These are phyloP conservation scores for Ogataea parapolymorpha DNA, from an alignment of 805 yeast species.

Conservation along the genomic window DNA sequence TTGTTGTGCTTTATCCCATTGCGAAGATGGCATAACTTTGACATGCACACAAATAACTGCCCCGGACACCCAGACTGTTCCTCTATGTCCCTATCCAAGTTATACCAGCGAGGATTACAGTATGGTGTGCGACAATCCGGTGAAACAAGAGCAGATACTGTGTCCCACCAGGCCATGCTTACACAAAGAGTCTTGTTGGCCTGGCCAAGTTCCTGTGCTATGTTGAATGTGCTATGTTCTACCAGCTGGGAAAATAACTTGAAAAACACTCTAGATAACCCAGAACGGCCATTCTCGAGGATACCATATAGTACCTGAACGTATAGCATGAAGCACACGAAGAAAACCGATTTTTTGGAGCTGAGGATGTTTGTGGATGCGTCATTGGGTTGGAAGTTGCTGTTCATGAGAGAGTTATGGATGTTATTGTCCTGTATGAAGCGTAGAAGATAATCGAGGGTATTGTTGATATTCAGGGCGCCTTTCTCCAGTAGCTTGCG, in stretches of 20 bases:
- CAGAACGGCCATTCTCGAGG: conserved; percentile 39
- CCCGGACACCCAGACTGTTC: conserved; percentile 43
- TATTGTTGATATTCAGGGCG: conserved; percentile 43
- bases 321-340: conserved; percentile 37
- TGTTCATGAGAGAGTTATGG: conserved; percentile 7
- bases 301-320: conserved; percentile 40
- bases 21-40: conserved; percentile 32
- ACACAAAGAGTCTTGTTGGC: conserved; percentile 31
- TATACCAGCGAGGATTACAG: conserved; percentile 38
- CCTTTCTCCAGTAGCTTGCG: conserved; percentile 42
- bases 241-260: conserved; percentile 39
- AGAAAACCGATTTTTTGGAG: conserved; percentile 20
- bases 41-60: conserved; percentile 36
- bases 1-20: conserved; percentile 14
- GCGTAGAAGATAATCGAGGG: conserved; percentile 43
- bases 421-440: conserved; percentile 31
- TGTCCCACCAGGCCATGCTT: conserved; percentile 41
- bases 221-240: conserved; percentile 28
- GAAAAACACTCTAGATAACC: conserved; percentile 36
- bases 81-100: conserved; percentile 31
- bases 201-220: conserved; percentile 31
- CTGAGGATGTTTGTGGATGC: conserved; percentile 6
- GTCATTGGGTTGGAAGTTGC: conserved; percentile 8
- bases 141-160: conserved; percentile 39
- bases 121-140: conserved; percentile 42